These are phyloP conservation scores for Tricholoma saponaceum DNA, from an alignment of 768 basidiomycete species.

Conservation along the genomic window DNA sequence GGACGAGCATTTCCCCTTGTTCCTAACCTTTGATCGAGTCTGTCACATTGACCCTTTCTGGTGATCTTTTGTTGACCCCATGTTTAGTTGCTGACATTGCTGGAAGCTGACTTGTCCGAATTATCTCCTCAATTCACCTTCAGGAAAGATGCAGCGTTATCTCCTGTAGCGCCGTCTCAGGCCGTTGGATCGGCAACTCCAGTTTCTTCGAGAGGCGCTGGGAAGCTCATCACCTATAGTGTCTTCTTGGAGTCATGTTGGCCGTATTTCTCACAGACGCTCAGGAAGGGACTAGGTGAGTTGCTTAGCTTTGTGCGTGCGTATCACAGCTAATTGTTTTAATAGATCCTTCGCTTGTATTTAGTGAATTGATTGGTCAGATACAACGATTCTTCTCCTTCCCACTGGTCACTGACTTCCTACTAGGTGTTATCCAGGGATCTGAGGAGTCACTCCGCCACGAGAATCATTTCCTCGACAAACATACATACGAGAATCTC, in stretches of 20 bases:
- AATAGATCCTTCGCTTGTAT: conserved; percentile 60
- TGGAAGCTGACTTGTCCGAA: neutral
- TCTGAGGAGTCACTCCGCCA: conserved; percentile 47
- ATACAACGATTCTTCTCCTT: neutral
- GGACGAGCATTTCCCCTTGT: neutral
- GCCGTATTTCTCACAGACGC: conserved; percentile 49
- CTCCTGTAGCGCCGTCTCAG: neutral
- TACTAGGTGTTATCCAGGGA: conserved; percentile 61
- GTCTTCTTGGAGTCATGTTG: conserved; percentile 51
- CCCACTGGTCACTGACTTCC: neutral
- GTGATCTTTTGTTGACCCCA: neutral
- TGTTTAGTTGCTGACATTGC: neutral
- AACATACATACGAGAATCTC: conserved; percentile 39
- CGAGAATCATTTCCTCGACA: conserved; percentile 36
- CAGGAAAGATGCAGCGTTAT: neutral
- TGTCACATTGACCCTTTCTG: neutral
- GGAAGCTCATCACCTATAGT: neutral
- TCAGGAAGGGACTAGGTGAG: conserved; percentile 52
- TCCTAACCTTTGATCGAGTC: conserved; percentile 3
- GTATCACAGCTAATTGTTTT: neutral
- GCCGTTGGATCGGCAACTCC: conserved; percentile 25
- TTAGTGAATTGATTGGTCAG: conserved; percentile 63
- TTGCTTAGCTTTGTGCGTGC: neutral
- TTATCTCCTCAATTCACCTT: neutral
- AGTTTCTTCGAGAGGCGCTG: conserved; percentile 1